Evolutionary conservation across 164 flowering plant species (phyloP), one percentile per base, ranked within the genome.

Genomic region (Magnolia changhungtana): DNA sequence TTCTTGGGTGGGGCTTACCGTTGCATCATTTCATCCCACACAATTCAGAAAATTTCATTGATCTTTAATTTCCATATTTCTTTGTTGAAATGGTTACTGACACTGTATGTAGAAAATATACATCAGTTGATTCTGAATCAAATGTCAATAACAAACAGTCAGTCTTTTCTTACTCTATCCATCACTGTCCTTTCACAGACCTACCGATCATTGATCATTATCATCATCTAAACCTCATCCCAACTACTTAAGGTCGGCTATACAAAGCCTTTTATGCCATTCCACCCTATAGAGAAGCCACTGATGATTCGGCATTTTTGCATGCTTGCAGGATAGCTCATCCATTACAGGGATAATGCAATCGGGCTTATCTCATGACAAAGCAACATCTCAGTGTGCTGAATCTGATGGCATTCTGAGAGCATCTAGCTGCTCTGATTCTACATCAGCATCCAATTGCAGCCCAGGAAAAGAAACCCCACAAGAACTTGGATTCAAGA

Each of bases 391-490:
- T 27, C 81, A 74, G 14, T 78, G 67, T 71, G 82, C 72, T 29
- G 90, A 85, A 64, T 27, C 81, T 20, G 87, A 82, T 75, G 86
- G 81, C 29, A 80, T 82, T 27, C 77, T 29, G 27, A 82, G 87
- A 73, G 84, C 82, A 68, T 89, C 88, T 19, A 85, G 84, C 76
- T 88, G 83, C 82, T 91, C 92, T 74, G 98, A 93, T 78, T 63
- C 83, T 74, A 89, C 88, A 59, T 72, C 90, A 45, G 78, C 76
- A 23, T 90, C 98, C 73, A 88, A 87, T 50, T 85, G 91, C 84
- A 85, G 91, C 76, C 90, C 92, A 8, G 97, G 88, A 50, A 83
- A 87, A 66, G 78, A 93, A 69, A 87, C 92, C 18, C 96, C 93
- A 8, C 81, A 84, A 70, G 89, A 87, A 81, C 68, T 78, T 77